Evolutionary conservation across 2,329 filamentous ascomycete genomes (phyloP), one percentile per base, ranked within the genome.

Genomic region (Penicillium sp.): DNA sequence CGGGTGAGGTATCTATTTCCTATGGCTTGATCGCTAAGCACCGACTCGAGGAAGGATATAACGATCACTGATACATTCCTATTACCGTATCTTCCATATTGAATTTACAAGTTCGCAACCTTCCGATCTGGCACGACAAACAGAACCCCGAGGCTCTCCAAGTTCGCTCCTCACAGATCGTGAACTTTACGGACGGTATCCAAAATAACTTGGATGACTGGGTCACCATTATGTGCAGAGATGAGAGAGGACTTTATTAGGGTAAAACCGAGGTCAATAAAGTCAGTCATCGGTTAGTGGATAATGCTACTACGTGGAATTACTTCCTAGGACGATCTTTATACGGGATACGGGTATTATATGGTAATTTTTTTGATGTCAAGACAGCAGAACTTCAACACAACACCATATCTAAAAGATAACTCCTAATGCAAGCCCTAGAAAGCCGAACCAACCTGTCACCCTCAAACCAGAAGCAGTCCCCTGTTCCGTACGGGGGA

Each of bases 351-450:
- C 4, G 16, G 14, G 2, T 16, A 41, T 17, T 9, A 17, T n/a
- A 17, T 16, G n/a, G 22, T 19, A 5, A 30, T 30, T 28, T 28
- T 28, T 28, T 28, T 28, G 4, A 28, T 28, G 9, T 10, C 2
- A 25, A 30, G 26, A 43, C 16, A 28, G 2, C 14, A 26, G 25
- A n/a, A 26, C 38, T 8, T 26, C 14, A 26, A n/a, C 14, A 1
- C 25, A 43, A n/a, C 3, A 43, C 25, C 16, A 12, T 10, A 31
- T 31, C 14, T 17, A 57, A 9, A 59, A 40, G 25, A 55, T 7
- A 30, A 45, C 22, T 5, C 43, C 57, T 31, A 61, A 36, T 5
- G 36, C 46, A 35, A 60, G 44, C 7, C 46, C 53, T 16, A 57
- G 40, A 16, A 58, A 50, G 5, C 46, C 35, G 0, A 54, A 11